Conservation (phyloP, 306 rosid genomes). For the Cicer arietinum region DNA sequence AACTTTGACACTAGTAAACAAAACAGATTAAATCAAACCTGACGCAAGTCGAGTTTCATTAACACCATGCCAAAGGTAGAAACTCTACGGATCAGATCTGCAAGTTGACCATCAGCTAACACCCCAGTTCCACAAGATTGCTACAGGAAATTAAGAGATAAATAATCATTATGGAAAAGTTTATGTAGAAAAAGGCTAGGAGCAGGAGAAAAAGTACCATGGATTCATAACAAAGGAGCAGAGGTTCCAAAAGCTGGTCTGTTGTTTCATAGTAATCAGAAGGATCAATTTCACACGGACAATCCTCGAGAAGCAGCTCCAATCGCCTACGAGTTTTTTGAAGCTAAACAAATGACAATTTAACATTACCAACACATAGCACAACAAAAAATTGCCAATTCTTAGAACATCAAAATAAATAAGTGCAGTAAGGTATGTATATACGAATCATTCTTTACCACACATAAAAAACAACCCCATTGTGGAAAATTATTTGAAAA, state of each 20-base stretch:
- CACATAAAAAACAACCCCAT: conserved; percentile 30
- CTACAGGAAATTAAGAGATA: conserved; percentile 55
- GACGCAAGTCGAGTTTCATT: conserved; percentile 89
- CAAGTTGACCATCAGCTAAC: conserved; percentile 85
- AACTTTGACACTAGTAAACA: conserved; percentile 26
- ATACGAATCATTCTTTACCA: conserved; percentile 15
- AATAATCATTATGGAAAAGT: conserved; percentile 11
- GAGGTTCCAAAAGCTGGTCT: conserved; percentile 78
- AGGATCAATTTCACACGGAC: conserved; percentile 68
- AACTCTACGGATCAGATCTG: conserved; percentile 81
- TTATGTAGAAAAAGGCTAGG: neutral
- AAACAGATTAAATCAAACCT: conserved; percentile 51
- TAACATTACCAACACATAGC: conserved; percentile 1
- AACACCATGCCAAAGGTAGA: conserved; percentile 62
- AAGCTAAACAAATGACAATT: conserved; percentile 58
- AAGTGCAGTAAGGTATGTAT: conserved; percentile 5
- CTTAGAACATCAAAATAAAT: neutral
- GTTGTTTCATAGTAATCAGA: conserved; percentile 71
- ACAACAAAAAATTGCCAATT: conserved; percentile 1
- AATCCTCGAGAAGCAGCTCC: conserved; percentile 86
- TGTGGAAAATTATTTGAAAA: neutral
- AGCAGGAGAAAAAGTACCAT: conserved; percentile 56
- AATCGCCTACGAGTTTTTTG: conserved; percentile 65
- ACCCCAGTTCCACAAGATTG: conserved; percentile 85
- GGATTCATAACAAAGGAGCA: conserved; percentile 83